Base-by-base conservation (phyloP, 345 rosid genomes). In the Camelina sativa region DNA sequence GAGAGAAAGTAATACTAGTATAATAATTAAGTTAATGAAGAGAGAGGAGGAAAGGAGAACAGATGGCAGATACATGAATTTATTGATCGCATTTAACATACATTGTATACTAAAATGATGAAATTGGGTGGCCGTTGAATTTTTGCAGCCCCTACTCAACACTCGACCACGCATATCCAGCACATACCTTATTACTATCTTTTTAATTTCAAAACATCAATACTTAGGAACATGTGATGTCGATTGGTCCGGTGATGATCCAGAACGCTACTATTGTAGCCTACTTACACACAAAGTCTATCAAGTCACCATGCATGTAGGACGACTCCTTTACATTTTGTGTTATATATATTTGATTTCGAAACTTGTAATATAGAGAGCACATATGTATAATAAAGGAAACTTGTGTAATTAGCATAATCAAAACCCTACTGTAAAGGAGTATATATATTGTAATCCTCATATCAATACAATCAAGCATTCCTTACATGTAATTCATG, bases 71-170 rank as follows among this genome's bases (percentile, higher is more conserved):
- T 77, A 66, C 28, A 60, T 78, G 77, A 72, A 78, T 78, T 78
- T 78, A 78, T 72, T 78, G 81, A 65, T 76, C 55, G 77, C 81
- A 78, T 78, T 78, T 71, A 72, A 72, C 71, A 66, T 64, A n/a
- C 68, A 51, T 67, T 52, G 81, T 65, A 65, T 64, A 73, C 76
- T 54, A 71, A 72, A 72, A 66, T 72, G 69, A 72, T 59, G 68
- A 72, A 65, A 76, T 72, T 72, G 73, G 81, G 77, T 78, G 77
- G 81, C 50, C 69, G 81, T 78, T 78, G 81, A 60, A 60, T 78
- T 43, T 65, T 25, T 50, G 15, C 34, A 32, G 13, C 28, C 13
- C 13, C 30, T 37, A 35, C 71, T 34, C 66, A 56, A 9, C 64
- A 20, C 56, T 63, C 40, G 32, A 72, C 44, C 63, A 73, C 47